Percentiles rank a stretch among this genome's conserved stretches.
Conservation (phyloP, 164 flowering plant genomes). For the Taxillus chinensis region DNA sequence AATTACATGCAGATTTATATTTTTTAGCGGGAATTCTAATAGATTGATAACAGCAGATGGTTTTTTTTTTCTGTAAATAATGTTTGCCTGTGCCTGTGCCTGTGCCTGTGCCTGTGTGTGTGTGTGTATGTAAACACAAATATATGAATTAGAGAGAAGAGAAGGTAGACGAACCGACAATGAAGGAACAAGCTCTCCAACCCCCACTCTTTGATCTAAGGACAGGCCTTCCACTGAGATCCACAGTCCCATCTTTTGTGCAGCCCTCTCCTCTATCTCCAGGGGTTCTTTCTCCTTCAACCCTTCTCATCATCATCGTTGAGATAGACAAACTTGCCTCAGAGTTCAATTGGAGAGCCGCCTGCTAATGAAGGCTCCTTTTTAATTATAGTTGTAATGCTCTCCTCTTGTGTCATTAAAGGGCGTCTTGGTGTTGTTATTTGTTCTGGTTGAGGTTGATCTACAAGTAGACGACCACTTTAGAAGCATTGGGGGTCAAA, state of each 20-base stretch:
- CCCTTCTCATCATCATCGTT: conserved; percentile 9
- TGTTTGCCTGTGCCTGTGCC: no score
- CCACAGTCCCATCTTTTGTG: conserved; percentile 66
- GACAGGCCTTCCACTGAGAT: conserved; percentile 48
- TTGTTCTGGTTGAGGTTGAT: no score
- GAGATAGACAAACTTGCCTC: neutral
- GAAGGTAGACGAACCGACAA: conserved; percentile 35
- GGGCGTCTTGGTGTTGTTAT: no score
- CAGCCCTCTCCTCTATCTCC: conserved; percentile 24
- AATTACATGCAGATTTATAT: no score
- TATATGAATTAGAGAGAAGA: neutral
- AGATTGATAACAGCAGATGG: no score
- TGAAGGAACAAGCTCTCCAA: conserved; percentile 64
- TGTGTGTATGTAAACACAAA: neutral
- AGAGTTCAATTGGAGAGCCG: neutral
- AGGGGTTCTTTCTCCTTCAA: conserved; percentile 27
- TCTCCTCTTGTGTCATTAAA: no score
- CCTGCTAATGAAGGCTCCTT: no score
- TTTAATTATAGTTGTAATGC: no score
- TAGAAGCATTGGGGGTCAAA: no score
- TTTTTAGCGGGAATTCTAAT: no score
- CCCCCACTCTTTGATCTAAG: conserved; percentile 43
- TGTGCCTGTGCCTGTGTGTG: neutral
- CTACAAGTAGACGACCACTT: no score
- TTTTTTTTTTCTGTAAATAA: no score